Evolutionary conservation across 2,329 filamentous ascomycete genomes (phyloP), one percentile per base, ranked within the genome.

Genomic region (Pseudogymnoascus sp.): DNA sequence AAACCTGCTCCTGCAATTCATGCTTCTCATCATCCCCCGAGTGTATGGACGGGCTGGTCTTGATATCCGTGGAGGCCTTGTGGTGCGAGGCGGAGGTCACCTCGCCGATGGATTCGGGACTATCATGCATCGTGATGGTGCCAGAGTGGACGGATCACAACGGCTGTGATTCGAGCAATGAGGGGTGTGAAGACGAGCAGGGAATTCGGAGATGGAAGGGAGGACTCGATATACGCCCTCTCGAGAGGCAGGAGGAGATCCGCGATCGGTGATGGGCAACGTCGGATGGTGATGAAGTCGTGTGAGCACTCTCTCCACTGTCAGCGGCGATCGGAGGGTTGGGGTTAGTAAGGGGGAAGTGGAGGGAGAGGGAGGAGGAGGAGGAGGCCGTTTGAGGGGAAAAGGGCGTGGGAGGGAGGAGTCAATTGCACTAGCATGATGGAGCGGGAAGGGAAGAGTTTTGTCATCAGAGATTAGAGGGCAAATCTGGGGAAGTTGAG

Each of bases 1-100:
- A 42, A 40, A 23, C 21, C 12, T 36, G 18, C 5, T 62, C 67
- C 21, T 67, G 61, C 60, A 69, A 68, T 64, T 70, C 70, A 37
- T 67, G 59, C 62, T 70, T 70, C 66, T 71, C 71, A 60, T 65
- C 63, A 68, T 71, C 70, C n/a, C 46, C 46, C 14, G 14, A 53
- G 46, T 34, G 23, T 53, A 53, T 31, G 25, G 46, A 53, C 46
- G 7, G 23, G 5, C 56, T 23, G 14, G 28, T 28, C 56, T 60
- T 60, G 34, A 37, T 16, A 5, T 40, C 3, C 56, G 11, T 11
- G 16, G 37, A 25, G 56, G 16, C 31, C 56, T 60, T 34, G 18
- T 4, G 37, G 56, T 37, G 31, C 56, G 31, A 37, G 37, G 56
- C 11, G 34, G 31, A 40, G 18, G 56, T 40, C 34, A 60, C 37